Evolutionary conservation across 108 stramenopile genomes (phyloP), one percentile per base, ranked within the genome.

Genomic region (Stephanodiscus minutulus): DNA sequence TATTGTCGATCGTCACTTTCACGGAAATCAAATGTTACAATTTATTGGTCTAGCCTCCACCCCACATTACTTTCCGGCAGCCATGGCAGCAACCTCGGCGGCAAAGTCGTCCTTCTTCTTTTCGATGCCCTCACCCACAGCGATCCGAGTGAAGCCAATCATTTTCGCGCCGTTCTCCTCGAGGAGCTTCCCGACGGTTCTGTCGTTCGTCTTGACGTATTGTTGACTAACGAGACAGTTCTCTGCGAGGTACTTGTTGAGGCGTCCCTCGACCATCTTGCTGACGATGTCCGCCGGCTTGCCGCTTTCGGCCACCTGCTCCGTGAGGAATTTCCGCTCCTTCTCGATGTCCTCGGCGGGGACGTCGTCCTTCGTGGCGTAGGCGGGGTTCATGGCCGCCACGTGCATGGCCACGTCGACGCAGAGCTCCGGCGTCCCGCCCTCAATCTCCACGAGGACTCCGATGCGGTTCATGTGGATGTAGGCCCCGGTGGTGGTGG

Each of bases 181-280:
- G 53, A 92, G 73, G 39, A 88, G 72, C 69, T 92, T 77, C 57
- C 83, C 87, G 12, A 92, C 91, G 11, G 87, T 90, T 70, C 76
- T 84, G 47, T 88, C 85, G 63, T 74, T 76, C 33, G 87, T 85
- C 81, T 87, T 92, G 15, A 93, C 89, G 64, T 78, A 95, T 48
- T 63, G 44, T 79, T 95, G 94, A 47, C 83, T 79, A 24, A 91
- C 85, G 20, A 95, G 81, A 62, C 86, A 88, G 44, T 83, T 85
- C 50, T 90, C 89, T 17, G 88, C 81, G 22, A 90, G 72, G 75
- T 73, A 91, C 72, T 95, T 95, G 60, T 87, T 83, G 46, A 95
- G 81, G 61, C 92, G 90, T 64, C 92, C 92, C 18, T 84, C 83
- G 46, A 95, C 90, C 88, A 95, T 95, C 66, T 92, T 93, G 28